Base-by-base conservation (phyloP, 2,329 filamentous ascomycete genomes). In the Volutella citrinella region DNA sequence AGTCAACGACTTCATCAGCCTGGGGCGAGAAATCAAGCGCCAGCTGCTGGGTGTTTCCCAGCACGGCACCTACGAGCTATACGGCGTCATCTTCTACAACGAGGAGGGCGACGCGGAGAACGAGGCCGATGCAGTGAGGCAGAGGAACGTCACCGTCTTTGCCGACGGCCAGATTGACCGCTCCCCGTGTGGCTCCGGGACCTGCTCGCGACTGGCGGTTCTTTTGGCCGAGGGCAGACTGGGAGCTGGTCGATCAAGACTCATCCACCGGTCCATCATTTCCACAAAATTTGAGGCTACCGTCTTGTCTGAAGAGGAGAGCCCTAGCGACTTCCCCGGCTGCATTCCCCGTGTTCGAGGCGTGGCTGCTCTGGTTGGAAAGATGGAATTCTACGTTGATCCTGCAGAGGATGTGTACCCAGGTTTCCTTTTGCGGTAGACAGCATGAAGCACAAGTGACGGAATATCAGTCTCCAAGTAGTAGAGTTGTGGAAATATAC, bases 111-210 rank as follows among this genome's bases (percentile, higher is more conserved):
- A 18, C 5, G 34, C n/a, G 6, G 14, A 20, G 20, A 15, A 12
- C 7, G 11, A 11, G 2, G 10, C 15, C 3, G 33, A 6, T 4
- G 19, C 36, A 0, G 12, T 38, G 3, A 19, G 15, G 4, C 49
- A 55, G 12, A 35, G 34, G 5, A 54, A 53, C 8, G 43, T 54
- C 5, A 48, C 46, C 1, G 30, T 54, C 11, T 55, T 54, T 30
- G 51, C 51, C 2, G 49, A 55, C 17, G 51, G 51, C 0, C 49
- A 55, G 9, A 46, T 54, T 5, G 51, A 55, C 14, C 49, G 48
- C 4, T 53, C 51, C 2, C 51, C 51, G 0, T 54, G 49, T 18
- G 51, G 51, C 7, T 54, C 51, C 5, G 51, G 51, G 5, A 50
- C 51, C 14, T 38, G 38, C 19, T 40, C 51, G 8, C 32, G 51